Evolutionary conservation across 352 stramenopile genomes (phyloP).

Genomic region (Pythium phragmitis): DNA sequence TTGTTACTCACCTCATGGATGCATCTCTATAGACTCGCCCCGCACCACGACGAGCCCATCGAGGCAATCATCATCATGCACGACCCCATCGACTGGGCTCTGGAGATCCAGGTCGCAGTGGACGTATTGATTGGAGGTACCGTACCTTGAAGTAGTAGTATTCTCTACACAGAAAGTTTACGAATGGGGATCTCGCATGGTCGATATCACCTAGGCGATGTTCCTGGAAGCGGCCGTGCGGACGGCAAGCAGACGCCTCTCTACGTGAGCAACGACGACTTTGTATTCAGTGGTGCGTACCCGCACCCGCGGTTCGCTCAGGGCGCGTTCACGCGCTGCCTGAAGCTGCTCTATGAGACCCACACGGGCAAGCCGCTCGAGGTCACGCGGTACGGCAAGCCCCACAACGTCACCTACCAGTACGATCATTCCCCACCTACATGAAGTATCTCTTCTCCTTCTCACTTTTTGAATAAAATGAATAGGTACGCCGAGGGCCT

Average conservation of each 20-base stretch:
- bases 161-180: background rate
- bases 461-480: background rate
- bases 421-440: constrained; percentile 21
- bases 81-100: constrained; percentile 87
- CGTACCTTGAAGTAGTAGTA: background rate
- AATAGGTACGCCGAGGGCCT: constrained; percentile 67
- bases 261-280: constrained; percentile 87
- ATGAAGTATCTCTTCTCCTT: too few species aligned
- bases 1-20: background rate
- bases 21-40: constrained; percentile 33
- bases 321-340: constrained; percentile 77
- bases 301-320: constrained; percentile 83
- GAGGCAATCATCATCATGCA: constrained; percentile 90
- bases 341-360: constrained; percentile 74
- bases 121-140: constrained; percentile 82
- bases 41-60: constrained; percentile 68
- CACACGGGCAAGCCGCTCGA: constrained; percentile 60
- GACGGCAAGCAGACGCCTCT: constrained; percentile 69
- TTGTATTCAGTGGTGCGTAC: constrained; percentile 84
- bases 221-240: constrained; percentile 51
- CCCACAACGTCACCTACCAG: constrained; percentile 81
- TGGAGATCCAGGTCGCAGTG: constrained; percentile 86
- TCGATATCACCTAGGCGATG: constrained; percentile 36
- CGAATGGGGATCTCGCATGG: background rate
- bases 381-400: constrained; percentile 84